Base-by-base conservation (phyloP, 331 rosid genomes). In the Arachis monticola region DNA sequence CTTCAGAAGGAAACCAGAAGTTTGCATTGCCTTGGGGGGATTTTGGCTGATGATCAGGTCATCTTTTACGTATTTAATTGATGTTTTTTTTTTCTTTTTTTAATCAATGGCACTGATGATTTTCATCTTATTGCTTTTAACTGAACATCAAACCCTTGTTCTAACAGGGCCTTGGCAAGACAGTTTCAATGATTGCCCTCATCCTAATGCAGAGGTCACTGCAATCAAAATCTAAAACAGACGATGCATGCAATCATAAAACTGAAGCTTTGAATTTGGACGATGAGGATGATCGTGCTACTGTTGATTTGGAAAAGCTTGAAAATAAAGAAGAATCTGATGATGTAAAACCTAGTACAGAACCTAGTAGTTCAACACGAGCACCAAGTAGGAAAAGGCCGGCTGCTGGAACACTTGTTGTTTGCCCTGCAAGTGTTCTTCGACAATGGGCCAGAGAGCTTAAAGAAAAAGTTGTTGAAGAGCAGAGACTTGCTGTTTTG, bases 1-100 rank as follows among this genome's bases (percentile, higher is more conserved):
- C 85, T 92, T 75, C 93, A 89, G 86, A 95, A 91, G 87, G 99
- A 95, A 86, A 95, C 79, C 55, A 87, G 87, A 85, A 95, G 93
- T 88, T 82, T 90, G 86, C 97, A 92, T 86, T 95, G 99, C 84
- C 77, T 87, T 81, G 99, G 99, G 74, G 99, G 99, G 73, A 92
- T 95, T 75, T 84, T 95, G 85, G 99, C 98, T 72, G 99, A 95
- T 86, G 99, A 95, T 69, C 98, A 95, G 97, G 99, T 92, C 60
- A 80, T 67, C 70, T 55, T 64, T 64, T 52, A 38, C 52, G 31
- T 71, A 8, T 76, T 67, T 38, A 45, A 5, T 77, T 17, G 65
- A 27, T 27, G 30, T 27, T 27, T 27, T 27, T 27, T 17, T 27
- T 27, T 27, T 27, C 30, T 76, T 70, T 12, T 60, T 76, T 73